Conservation (phyloP, 257 asterid species). For the Capsicum baccatum region DNA sequence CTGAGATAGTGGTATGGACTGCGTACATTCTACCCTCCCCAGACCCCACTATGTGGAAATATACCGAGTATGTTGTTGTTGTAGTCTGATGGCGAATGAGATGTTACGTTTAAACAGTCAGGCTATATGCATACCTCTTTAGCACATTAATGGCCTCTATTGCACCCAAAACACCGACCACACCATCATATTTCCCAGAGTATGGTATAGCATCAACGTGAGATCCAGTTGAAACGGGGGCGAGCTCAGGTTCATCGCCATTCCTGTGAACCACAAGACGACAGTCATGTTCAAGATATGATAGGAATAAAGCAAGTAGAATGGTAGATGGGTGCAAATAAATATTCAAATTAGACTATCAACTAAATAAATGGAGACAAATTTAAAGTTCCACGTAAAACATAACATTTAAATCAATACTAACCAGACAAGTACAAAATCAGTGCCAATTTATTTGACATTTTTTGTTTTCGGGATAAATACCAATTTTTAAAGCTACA, state of each 20-base stretch:
- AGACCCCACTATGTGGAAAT: no score
- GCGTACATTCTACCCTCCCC: no score
- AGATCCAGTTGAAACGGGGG: slow-evolving; percentile 87
- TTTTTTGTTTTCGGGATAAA: not conserved
- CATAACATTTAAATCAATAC: not conserved
- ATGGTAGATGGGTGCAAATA: not conserved
- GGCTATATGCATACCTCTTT: slow-evolving; percentile 54
- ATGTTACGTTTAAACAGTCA: not conserved
- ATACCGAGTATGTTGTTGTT: no score
- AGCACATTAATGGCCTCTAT: slow-evolving; percentile 91
- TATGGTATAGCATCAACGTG: slow-evolving; percentile 95
- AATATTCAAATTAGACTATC: not conserved
- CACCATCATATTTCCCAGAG: slow-evolving; percentile 96
- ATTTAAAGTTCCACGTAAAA: not conserved
- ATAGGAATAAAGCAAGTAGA: not conserved
- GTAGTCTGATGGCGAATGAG: not conserved
- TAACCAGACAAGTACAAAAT: not conserved
- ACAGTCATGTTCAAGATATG: not conserved
- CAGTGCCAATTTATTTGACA: not conserved
- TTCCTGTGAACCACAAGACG: slow-evolving; percentile 48
- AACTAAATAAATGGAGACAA: not conserved
- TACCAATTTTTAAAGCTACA: not conserved
- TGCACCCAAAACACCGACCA: slow-evolving; percentile 96
- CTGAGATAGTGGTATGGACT: no score
- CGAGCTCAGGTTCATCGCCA: slow-evolving; percentile 74